Conservation (phyloP, 805 yeast genomes). For the Schwanniomyces sp. region DNA sequence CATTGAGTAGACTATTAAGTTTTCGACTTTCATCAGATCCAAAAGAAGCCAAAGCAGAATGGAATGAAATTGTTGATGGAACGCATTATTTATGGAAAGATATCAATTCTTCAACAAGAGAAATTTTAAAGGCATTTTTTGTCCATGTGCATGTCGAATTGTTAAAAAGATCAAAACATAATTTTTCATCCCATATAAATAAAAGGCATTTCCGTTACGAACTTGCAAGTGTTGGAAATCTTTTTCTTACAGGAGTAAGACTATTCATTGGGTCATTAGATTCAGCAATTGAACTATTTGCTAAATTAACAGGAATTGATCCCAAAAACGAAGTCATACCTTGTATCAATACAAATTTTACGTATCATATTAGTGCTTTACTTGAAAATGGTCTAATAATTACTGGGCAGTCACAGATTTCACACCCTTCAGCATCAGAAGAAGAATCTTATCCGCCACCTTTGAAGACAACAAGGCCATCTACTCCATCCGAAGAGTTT, state of each 20-base stretch:
- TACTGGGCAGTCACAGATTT: conserved; percentile 90
- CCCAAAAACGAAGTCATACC: conserved; percentile 62
- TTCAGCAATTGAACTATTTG: conserved; percentile 74
- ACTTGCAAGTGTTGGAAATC: conserved; percentile 81
- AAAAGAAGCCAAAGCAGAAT: conserved; percentile 59
- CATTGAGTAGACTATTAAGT: conserved; percentile 34
- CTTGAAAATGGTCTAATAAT: conserved; percentile 68
- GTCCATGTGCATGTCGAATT: conserved; percentile 79
- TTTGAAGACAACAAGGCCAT: conserved; percentile 20
- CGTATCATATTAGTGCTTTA: conserved; percentile 81
- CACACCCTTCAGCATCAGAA: conserved; percentile 64
- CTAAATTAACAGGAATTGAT: conserved; percentile 63
- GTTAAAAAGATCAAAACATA: conserved; percentile 60
- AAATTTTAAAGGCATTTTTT: conserved; percentile 72
- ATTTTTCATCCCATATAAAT: conserved; percentile 24
- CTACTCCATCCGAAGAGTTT: conserved; percentile 17
- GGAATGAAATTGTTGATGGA: conserved; percentile 82
- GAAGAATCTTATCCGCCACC: conserved; percentile 24
- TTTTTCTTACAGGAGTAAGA: conserved; percentile 79
- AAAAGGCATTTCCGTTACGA: conserved; percentile 66
- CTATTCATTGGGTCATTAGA: conserved; percentile 82
- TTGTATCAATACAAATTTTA: conserved; percentile 79
- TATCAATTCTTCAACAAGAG: conserved; percentile 61
- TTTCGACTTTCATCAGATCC: conserved; percentile 52
- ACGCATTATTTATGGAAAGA: conserved; percentile 66